These are phyloP conservation scores for Crepidotus variabilis DNA, from an alignment of 768 basidiomycete species.

Conservation along the genomic window DNA sequence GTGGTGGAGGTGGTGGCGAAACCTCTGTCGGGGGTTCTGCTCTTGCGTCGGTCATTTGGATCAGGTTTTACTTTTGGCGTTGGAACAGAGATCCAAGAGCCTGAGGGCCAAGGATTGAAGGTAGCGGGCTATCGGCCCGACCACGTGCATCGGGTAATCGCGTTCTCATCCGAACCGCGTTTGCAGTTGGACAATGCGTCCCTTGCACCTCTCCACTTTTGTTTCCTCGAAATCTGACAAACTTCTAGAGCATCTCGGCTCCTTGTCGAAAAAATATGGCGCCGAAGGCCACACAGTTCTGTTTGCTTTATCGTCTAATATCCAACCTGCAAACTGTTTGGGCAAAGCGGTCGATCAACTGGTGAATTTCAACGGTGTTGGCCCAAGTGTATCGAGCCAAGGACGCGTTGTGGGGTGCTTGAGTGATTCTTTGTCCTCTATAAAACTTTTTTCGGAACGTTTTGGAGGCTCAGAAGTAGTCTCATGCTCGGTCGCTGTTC, in stretches of 20 bases:
- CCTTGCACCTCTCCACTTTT: constrained; percentile 36
- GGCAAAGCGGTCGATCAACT: constrained; percentile 36
- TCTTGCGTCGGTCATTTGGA: constrained; percentile 14
- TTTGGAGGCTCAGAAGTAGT: constrained; percentile 21
- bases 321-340: constrained; percentile 30
- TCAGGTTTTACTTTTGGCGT: background rate
- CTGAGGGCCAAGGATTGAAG: no score
- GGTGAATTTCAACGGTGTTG: constrained; percentile 26
- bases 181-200: constrained; percentile 10
- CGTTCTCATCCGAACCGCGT: background rate
- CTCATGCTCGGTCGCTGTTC: constrained; percentile 56
- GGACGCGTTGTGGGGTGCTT: constrained; percentile 55
- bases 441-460: constrained; percentile 7
- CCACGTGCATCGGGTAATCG: background rate
- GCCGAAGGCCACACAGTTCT: constrained; percentile 36
- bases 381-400: background rate
- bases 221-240: constrained; percentile 32
- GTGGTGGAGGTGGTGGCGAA: constrained; percentile 42
- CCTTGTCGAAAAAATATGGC: constrained; percentile 25
- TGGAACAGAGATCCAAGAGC: no score
- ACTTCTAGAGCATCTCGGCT: constrained; percentile 30
- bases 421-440: constrained; percentile 42
- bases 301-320: constrained; percentile 47
- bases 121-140: background rate
- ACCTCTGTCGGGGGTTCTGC: constrained; percentile 27